Conservation (phyloP, 148 eudicot genomes). For the Rheum nobile region DNA sequence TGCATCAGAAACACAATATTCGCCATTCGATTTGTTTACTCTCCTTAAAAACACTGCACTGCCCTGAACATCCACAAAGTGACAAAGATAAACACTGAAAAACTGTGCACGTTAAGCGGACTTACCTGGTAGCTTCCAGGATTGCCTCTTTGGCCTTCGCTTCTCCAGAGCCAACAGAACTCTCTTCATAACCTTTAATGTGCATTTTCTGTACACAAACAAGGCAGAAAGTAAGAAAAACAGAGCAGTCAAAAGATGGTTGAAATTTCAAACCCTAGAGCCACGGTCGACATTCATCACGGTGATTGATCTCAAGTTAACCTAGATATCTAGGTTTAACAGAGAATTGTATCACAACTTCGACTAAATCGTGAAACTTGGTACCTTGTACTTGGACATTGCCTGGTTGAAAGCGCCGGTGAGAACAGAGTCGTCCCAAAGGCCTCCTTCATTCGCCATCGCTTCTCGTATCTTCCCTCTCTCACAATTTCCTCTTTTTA, state of each 20-base stretch:
- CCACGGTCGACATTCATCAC: background rate
- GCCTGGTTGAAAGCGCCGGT: conserved; percentile 58
- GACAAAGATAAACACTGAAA: background rate
- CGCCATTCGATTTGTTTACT: background rate
- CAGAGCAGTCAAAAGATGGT: background rate
- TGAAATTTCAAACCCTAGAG: background rate
- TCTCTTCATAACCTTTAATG: background rate
- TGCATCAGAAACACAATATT: background rate
- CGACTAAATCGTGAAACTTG: background rate
- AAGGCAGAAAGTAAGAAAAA: background rate
- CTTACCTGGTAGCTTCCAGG: background rate
- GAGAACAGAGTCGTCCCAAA: conserved; percentile 76
- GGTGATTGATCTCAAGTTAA: background rate
- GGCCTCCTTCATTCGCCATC: conserved; percentile 17
- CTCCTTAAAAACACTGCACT: background rate
- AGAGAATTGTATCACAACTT: background rate
- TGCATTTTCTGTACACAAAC: background rate
- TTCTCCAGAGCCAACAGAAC: background rate
- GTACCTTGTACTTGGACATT: conserved; percentile 54
- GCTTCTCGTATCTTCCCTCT: background rate
- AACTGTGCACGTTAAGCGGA: background rate
- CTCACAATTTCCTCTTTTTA: background rate
- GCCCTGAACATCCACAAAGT: background rate
- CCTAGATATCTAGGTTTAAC: background rate
- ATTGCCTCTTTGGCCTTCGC: background rate